phyloP scores from a whole-genome alignment of 352 stramenopile genomes.

The Phytophthora ramorum region DNA sequence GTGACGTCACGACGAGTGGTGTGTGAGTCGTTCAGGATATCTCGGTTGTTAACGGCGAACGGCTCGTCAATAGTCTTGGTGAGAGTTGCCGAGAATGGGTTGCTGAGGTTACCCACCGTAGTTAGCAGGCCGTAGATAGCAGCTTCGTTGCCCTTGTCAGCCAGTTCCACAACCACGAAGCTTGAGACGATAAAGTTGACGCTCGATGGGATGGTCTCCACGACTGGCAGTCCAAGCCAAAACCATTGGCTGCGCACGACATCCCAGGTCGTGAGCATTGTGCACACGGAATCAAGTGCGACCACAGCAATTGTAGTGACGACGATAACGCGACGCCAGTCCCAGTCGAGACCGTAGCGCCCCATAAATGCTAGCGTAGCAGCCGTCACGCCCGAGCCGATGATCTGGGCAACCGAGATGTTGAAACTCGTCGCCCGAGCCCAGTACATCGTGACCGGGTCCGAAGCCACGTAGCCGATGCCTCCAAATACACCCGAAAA shows the following conservation, averaged over 20 bases:
- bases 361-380: conserved; percentile 37
- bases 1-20: conserved; percentile 41
- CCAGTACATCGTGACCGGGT: conserved; percentile 49
- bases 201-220: conserved; percentile 40
- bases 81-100: conserved; percentile 47
- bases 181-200: conserved; percentile 52
- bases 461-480: conserved; percentile 39
- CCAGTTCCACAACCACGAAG: conserved; percentile 58
- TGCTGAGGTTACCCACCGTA: conserved; percentile 47
- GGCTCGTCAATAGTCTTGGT: conserved; percentile 43
- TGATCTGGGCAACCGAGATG: conserved; percentile 40
- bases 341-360: conserved; percentile 45
- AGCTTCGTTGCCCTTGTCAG: conserved; percentile 52
- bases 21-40: conserved; percentile 45
- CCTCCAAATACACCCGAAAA: conserved; percentile 39
- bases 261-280: conserved; percentile 43
- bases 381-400: conserved; percentile 38
- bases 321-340: conserved; percentile 42
- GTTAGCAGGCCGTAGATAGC: conserved; percentile 52
- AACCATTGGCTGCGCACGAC: conserved; percentile 54
- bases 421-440: conserved; percentile 47
- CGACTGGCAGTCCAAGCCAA: conserved; percentile 44
- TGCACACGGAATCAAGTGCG: conserved; percentile 37
- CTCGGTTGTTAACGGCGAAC: conserved; percentile 43
- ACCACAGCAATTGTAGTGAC: conserved; percentile 38